These are phyloP conservation scores for Pseudevernia furfuracea DNA, from an alignment of 495 filamentous ascomycete genomes.

Conservation along the genomic window DNA sequence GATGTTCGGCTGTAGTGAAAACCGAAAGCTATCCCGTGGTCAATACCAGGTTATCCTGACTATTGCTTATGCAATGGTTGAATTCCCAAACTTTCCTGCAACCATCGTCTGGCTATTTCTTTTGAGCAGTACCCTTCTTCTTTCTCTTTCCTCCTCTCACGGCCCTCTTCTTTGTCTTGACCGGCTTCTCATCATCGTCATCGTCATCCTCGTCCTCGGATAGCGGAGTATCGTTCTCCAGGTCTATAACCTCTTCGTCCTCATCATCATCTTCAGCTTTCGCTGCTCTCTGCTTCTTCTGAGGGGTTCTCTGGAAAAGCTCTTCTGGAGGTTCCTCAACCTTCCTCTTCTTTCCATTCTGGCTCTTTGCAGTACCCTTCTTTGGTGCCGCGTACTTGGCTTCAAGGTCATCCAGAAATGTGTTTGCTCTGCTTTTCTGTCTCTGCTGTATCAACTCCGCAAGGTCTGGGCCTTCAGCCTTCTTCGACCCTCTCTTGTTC, in stretches of 20 bases:
- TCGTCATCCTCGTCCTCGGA: conserved; percentile 15
- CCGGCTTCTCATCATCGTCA: conserved; percentile 13
- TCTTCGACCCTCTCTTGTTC: conserved; percentile 25
- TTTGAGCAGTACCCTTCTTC: conserved; percentile 5
- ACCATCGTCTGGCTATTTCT: background rate
- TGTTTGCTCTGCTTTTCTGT: conserved; percentile 41
- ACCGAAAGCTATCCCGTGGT: too few relatives aligned
- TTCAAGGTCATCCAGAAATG: conserved; percentile 60
- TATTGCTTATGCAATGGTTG: background rate
- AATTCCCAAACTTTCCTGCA: background rate
- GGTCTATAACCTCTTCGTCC: conserved; percentile 18
- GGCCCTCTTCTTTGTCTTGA: background rate
- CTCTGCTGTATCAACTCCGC: conserved; percentile 52
- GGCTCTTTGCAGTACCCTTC: conserved; percentile 26
- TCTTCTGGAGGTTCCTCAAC: conserved; percentile 56
- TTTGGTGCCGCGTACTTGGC: conserved; percentile 55
- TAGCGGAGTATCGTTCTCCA: background rate
- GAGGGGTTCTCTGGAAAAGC: conserved; percentile 51
- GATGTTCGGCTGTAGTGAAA: background rate
- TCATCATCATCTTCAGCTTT: conserved; percentile 11
- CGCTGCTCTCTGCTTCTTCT: conserved; percentile 26
- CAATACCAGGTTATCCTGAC: background rate
- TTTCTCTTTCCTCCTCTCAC: background rate
- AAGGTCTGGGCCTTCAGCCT: conserved; percentile 41
- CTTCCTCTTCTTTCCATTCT: conserved; percentile 31